Conservation (phyloP, 768 basidiomycete genomes). For the Mycena maculata region DNA sequence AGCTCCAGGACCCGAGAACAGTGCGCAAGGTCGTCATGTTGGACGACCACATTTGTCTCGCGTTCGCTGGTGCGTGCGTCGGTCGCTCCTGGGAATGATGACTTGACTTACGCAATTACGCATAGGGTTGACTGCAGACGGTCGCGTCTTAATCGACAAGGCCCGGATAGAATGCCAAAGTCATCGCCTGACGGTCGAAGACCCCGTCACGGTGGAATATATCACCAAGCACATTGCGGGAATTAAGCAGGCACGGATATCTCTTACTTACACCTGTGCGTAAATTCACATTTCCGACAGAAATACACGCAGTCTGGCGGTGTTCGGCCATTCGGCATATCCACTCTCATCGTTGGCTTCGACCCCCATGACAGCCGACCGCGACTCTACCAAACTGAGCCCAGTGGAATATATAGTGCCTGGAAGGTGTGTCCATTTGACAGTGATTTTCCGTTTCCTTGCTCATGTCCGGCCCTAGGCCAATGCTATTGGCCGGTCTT, state of each 20-base stretch:
- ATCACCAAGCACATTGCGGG: constrained; percentile 98
- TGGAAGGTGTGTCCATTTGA: constrained; percentile 81
- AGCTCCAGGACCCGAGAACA: constrained; percentile 97
- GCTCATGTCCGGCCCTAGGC: constrained; percentile 61
- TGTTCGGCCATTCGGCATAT: constrained; percentile 97
- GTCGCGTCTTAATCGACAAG: constrained; percentile 97
- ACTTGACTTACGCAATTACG: constrained; percentile 26
- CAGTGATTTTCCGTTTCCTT: not conserved
- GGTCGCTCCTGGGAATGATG: constrained; percentile 11
- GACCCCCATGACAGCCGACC: constrained; percentile 92
- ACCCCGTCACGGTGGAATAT: constrained; percentile 98
- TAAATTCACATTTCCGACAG: not conserved
- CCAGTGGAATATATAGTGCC: constrained; percentile 96
- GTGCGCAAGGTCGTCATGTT: constrained; percentile 98
- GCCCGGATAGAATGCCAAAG: constrained; percentile 98
- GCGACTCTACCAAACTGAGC: constrained; percentile 95
- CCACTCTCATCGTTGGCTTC: constrained; percentile 96
- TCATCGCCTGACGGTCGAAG: constrained; percentile 96
- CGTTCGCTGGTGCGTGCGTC: constrained; percentile 87
- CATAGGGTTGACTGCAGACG: constrained; percentile 95
- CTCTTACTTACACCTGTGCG: not conserved
- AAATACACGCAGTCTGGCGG: constrained; percentile 92
- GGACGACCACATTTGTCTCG: constrained; percentile 96
- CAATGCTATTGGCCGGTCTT: constrained; percentile 96
- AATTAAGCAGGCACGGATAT: constrained; percentile 88